phyloP scores from a whole-genome alignment of 306 rosid genomes.

The Trichosanthes truncata region DNA sequence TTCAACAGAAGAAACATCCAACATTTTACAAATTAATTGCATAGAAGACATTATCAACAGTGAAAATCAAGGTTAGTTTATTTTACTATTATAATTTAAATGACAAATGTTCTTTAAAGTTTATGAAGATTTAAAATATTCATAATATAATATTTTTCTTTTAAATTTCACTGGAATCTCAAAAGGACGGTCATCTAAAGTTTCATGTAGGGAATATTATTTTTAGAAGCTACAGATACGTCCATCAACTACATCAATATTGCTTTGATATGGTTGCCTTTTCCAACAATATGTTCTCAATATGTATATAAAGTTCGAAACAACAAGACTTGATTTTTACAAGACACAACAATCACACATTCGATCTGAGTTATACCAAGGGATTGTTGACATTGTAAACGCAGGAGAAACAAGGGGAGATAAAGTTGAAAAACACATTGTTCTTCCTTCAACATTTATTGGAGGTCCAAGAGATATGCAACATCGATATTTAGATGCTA shows the following conservation, averaged over 20 bases:
- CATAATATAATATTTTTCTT: too few species aligned
- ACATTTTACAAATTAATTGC: background rate
- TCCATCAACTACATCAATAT: background rate
- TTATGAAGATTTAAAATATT: background rate
- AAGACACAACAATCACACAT: background rate
- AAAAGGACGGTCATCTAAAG: too few species aligned
- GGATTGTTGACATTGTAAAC: background rate
- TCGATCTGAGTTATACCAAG: background rate
- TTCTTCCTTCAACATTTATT: background rate
- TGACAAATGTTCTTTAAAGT: background rate
- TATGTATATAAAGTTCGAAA: background rate
- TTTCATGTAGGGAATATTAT: too few species aligned
- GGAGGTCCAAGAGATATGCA: background rate
- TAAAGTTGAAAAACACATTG: background rate
- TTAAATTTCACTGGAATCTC: too few species aligned
- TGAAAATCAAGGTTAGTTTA: background rate
- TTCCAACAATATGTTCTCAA: background rate
- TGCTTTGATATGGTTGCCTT: background rate
- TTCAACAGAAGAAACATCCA: background rate
- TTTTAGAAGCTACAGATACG: too few species aligned
- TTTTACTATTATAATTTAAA: background rate
- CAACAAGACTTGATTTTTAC: background rate
- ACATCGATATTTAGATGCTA: background rate
- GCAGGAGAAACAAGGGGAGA: background rate
- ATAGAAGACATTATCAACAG: background rate